phyloP scores from a whole-genome alignment of 495 filamentous ascomycete genomes.

The Cercophora samala region DNA sequence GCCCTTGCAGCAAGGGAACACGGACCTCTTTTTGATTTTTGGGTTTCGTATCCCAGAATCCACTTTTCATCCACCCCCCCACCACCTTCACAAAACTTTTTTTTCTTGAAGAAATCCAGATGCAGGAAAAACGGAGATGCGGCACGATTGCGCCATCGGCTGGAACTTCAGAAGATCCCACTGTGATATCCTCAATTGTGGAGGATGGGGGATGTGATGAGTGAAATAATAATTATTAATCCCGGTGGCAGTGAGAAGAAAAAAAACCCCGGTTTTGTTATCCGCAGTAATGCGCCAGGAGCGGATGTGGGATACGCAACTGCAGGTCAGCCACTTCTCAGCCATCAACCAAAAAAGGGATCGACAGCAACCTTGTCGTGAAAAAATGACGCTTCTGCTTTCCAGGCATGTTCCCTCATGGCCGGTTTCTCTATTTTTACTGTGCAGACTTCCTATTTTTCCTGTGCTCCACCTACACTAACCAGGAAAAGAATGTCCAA shows the following conservation, averaged over 20 bases:
- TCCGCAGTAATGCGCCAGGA: no score
- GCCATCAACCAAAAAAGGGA: background rate
- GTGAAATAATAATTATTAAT: background rate
- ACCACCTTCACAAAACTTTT: background rate
- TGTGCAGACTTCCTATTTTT: no score
- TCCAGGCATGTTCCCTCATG: background rate
- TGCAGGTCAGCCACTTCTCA: background rate
- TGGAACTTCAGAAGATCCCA: background rate
- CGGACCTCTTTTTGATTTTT: no score
- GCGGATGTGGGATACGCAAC: background rate
- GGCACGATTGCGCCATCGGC: background rate
- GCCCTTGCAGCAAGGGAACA: background rate
- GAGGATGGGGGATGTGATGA: background rate
- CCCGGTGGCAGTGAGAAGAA: background rate
- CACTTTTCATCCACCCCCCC: background rate
- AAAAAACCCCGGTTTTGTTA: background rate
- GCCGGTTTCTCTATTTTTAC: no score
- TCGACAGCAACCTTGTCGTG: background rate
- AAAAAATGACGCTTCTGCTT: background rate
- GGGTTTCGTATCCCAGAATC: background rate
- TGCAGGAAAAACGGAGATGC: background rate
- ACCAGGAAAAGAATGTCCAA: no score
- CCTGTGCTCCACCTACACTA: no score
- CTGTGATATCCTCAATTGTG: background rate
- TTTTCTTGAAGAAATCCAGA: background rate